Percentiles rank a stretch among this genome's conserved stretches.
Evolutionary conservation across 495 filamentous ascomycete species (phyloP).

Genomic region (Penicillium chermesinum): DNA sequence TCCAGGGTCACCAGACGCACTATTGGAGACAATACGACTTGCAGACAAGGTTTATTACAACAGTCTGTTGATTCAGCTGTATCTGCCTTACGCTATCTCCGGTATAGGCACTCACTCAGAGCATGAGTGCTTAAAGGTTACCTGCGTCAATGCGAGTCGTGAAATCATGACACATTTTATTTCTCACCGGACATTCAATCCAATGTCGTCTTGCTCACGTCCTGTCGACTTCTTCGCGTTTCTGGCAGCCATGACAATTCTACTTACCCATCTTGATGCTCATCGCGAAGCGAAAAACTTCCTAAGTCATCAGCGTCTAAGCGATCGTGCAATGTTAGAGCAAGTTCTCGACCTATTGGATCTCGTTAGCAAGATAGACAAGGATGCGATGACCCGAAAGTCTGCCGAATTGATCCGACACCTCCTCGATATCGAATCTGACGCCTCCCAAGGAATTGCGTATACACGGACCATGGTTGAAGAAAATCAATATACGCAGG

Average conservation of each 20-base stretch:
- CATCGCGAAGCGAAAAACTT: constrained; percentile 14
- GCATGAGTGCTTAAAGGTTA: constrained; percentile 31
- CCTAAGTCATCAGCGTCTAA: constrained; percentile 34
- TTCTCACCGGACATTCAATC: constrained; percentile 28
- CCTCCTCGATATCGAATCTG: constrained; percentile 4
- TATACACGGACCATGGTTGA: too few relatives aligned
- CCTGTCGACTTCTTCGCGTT: constrained; percentile 45
- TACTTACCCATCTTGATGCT: constrained; percentile 19
- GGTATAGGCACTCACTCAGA: constrained; percentile 2
- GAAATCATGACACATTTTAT: constrained; percentile 44
- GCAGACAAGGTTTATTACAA: constrained; percentile 37
- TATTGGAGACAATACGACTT: too few relatives aligned
- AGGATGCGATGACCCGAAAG: constrained; percentile 27
- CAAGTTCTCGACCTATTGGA: constrained; percentile 35
- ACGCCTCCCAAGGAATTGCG: too few relatives aligned
- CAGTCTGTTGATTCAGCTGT: constrained; percentile 29
- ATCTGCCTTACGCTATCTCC: constrained; percentile 25
- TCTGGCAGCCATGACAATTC: constrained; percentile 33
- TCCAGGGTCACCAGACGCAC: too few relatives aligned
- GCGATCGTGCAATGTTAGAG: constrained; percentile 44
- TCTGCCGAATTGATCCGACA: constrained; percentile 5
- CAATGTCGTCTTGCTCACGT: constrained; percentile 34
- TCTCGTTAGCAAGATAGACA: constrained; percentile 20
- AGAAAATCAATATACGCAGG: too few relatives aligned
- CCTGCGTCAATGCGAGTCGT: constrained; percentile 41